Evolutionary conservation across 2,329 filamentous ascomycete species (phyloP), one percentile per base, ranked within the genome.

Genomic region (Aspergillus intermedius): DNA sequence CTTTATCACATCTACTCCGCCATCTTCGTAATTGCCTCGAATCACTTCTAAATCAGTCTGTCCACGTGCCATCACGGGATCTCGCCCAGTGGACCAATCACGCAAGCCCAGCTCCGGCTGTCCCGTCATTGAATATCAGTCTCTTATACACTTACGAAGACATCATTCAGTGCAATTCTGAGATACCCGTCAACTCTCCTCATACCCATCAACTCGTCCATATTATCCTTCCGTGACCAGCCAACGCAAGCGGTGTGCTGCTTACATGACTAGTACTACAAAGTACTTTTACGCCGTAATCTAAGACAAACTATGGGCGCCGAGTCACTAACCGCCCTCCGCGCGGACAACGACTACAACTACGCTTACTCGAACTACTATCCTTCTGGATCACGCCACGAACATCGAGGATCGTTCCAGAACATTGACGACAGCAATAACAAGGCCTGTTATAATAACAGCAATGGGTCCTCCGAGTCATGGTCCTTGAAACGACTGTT

Each of bases 401-500:
- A 52, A n/a, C 45, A 46, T 46, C 42, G 47, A 42, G 50, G 44
- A 13, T 49, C 48, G 13, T 25, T 43, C 41, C 25, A 30, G 41
- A 44, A 35, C 53, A 44, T 19, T 4, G 21, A 30, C 3, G 25
- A 13, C 30, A 42, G 39, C 12, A 23, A 45, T 17, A 17, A 49
- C 22, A 17, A 44, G 39, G 10, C 13, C 41, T 22, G 25, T 4
- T 17, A 41, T 8, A 28, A 15, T 30, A 35, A 37, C 9, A 30
- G 37, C 15, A 34, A 50, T 19, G 15, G 34, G 43, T 9, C n/a
- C 28, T 22, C 28, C 46, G 47, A 56, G 35, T 60, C 59, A 22
- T 64, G 60, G 61, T 63, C 60, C n/a, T 49, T 65, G 35, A 59
- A 54, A 46, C 59, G 55, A 37, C 54, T 64, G 15, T 48, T 65